phyloP scores from a whole-genome alignment of 805 yeast species.

The Zygotorulaspora florentina region DNA sequence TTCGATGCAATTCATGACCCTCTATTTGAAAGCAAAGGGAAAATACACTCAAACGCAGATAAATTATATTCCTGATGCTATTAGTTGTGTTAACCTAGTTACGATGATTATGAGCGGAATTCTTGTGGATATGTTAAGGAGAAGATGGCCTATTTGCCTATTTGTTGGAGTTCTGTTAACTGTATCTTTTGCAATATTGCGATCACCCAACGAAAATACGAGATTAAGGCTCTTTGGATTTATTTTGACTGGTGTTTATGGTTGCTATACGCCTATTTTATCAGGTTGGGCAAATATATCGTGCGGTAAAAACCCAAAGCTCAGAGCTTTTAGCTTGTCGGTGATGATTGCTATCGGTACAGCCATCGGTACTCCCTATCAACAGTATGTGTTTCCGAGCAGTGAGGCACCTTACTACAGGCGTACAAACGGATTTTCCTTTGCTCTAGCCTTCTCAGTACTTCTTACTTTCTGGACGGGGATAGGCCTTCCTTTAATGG shows the following conservation, averaged over 20 bases:
- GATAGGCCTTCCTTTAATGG: slow-evolving; percentile 22
- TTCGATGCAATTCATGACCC: slow-evolving; percentile 26
- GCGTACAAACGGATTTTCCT: slow-evolving; percentile 29
- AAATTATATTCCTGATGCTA: slow-evolving; percentile 15
- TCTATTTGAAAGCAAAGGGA: slow-evolving; percentile 13
- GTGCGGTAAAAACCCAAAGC: slow-evolving; percentile 21
- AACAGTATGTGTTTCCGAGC: slow-evolving; percentile 33
- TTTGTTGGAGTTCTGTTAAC: slow-evolving; percentile 8
- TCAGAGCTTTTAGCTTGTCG: slow-evolving; percentile 28
- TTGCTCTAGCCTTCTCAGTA: slow-evolving; percentile 24
- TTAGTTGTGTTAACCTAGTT: slow-evolving; percentile 8
- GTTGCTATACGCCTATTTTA: slow-evolving; percentile 13
- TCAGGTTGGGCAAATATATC: slow-evolving; percentile 16
- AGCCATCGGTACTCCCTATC: slow-evolving; percentile 29
- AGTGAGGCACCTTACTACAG: slow-evolving; percentile 31
- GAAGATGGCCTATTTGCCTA: slow-evolving; percentile 17
- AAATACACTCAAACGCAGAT: slow-evolving; percentile 15
- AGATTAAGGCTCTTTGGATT: slow-evolving; percentile 24
- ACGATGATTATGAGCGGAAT: slow-evolving; percentile 17
- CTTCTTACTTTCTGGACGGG: slow-evolving; percentile 24
- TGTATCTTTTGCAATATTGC: slow-evolving; percentile 5
- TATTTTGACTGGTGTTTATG: slow-evolving; percentile 17
- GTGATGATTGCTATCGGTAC: slow-evolving; percentile 26
- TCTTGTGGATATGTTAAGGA: slow-evolving; percentile 24
- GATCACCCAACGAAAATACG: slow-evolving; percentile 13